Evolutionary conservation across 2,329 filamentous ascomycete species (phyloP).

Genomic region (Keithomyces neogunnii): DNA sequence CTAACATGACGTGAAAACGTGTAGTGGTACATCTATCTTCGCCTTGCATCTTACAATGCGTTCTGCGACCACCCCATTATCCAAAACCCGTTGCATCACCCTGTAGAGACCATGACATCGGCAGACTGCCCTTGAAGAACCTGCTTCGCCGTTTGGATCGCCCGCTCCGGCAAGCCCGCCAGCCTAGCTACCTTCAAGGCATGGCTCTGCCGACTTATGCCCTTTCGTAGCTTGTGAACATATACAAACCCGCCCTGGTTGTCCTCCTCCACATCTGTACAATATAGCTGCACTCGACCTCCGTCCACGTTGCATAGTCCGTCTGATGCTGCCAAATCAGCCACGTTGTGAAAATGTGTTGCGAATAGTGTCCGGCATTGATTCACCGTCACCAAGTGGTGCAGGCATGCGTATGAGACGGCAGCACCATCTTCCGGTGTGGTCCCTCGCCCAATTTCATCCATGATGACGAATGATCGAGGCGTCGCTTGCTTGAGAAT

Average conservation of each 20-base stretch:
- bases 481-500: slow-evolving; percentile 81
- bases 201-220: slow-evolving; percentile 81
- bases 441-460: slow-evolving; percentile 91
- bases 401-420: slow-evolving; percentile 79
- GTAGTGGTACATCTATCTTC: slow-evolving; percentile 4
- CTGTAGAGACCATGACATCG: not conserved
- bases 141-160: slow-evolving; percentile 57
- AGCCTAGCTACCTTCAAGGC: slow-evolving; percentile 89
- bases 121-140: slow-evolving; percentile 34
- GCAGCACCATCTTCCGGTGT: slow-evolving; percentile 88
- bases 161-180: slow-evolving; percentile 70
- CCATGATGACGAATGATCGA: slow-evolving; percentile 92
- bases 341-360: slow-evolving; percentile 84
- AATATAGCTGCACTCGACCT: slow-evolving; percentile 61
- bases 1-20: slow-evolving; percentile 25
- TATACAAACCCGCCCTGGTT: slow-evolving; percentile 68
- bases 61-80: not conserved
- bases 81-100: not conserved
- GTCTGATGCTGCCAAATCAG: slow-evolving; percentile 60
- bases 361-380: slow-evolving; percentile 79
- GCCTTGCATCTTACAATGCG: slow-evolving; percentile 8
- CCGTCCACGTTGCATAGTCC: slow-evolving; percentile 29
- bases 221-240: slow-evolving; percentile 70
- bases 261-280: slow-evolving; percentile 80
- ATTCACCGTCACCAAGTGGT: slow-evolving; percentile 74